A percentile compares a stretch with the other conserved stretches of the same genome.
These are phyloP conservation scores for Colletotrichum falcatum DNA, from an alignment of 2,329 filamentous ascomycete species.

Conservation along the genomic window DNA sequence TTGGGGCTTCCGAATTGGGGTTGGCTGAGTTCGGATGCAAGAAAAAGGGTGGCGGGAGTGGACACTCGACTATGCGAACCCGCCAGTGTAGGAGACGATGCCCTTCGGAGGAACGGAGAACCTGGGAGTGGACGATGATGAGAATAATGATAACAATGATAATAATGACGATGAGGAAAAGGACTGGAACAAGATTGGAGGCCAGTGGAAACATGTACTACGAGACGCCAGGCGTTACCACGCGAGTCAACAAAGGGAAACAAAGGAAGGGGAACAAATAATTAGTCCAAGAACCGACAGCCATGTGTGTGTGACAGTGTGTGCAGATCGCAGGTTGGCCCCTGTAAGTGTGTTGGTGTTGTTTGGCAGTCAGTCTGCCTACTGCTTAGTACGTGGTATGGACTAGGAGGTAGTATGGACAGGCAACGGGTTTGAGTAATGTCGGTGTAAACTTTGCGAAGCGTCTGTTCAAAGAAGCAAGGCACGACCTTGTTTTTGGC, in stretches of 20 bases:
- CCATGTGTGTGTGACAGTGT: background rate
- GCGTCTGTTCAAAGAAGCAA: too few species aligned
- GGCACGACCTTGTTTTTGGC: too few species aligned
- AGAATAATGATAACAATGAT: background rate
- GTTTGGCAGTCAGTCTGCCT: background rate
- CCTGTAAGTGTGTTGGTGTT: background rate
- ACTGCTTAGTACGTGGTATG: too few species aligned
- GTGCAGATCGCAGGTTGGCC: constrained; percentile 1
- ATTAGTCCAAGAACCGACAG: too few species aligned
- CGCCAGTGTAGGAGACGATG: background rate
- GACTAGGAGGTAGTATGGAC: too few species aligned
- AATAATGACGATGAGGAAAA: background rate
- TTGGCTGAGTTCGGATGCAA: constrained; percentile 13
- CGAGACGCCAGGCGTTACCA: background rate
- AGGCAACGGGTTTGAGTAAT: constrained; percentile 22
- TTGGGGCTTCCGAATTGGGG: constrained; percentile 22
- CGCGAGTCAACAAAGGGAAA: constrained; percentile 26
- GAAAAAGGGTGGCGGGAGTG: constrained; percentile 21
- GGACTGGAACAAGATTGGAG: background rate
- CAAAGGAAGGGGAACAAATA: constrained; percentile 3
- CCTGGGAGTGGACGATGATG: background rate
- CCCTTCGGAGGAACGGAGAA: background rate
- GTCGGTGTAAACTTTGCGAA: constrained; percentile 22
- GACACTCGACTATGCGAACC: background rate
- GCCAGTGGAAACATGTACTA: background rate